Percentiles rank a stretch among this genome's conserved stretches.
Conservation (phyloP, 768 basidiomycete species). For the Hypsizygus marmoreus region DNA sequence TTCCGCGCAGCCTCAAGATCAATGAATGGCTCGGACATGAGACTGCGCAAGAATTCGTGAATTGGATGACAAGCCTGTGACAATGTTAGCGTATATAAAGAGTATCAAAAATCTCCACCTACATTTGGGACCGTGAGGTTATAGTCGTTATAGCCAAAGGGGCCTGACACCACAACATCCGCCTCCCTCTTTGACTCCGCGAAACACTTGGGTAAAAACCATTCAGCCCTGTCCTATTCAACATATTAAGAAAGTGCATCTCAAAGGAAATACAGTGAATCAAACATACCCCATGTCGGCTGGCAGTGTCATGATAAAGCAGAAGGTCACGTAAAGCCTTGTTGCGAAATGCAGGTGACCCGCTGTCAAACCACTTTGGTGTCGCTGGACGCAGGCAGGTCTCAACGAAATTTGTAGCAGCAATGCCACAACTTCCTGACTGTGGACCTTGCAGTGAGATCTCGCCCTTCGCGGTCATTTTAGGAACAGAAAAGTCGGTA, state of each 20-base stretch:
- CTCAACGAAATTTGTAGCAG: slow-evolving; percentile 19
- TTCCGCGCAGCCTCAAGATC: no score
- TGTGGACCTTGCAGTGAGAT: slow-evolving; percentile 15
- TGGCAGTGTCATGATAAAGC: slow-evolving; percentile 7
- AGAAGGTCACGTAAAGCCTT: slow-evolving; percentile 9
- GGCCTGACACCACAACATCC: no score
- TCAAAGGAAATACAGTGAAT: background rate
- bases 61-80: no score
- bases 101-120: no score
- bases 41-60: no score
- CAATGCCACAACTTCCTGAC: slow-evolving; percentile 22
- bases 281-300: background rate
- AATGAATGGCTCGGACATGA: no score
- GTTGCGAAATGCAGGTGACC: slow-evolving; percentile 13
- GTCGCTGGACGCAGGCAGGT: slow-evolving; percentile 1
- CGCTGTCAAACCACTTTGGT: slow-evolving; percentile 8
- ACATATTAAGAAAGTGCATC: background rate
- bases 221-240: no score
- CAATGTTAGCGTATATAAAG: no score
- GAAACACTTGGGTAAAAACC: no score
- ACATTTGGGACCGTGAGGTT: background rate
- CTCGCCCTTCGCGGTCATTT: background rate
- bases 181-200: no score
- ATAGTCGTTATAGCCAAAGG: background rate
- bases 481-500: background rate